Evolutionary conservation across 2,329 filamentous ascomycete species (phyloP), one percentile per base, ranked within the genome.

Genomic region (Lachnellula suecica): DNA sequence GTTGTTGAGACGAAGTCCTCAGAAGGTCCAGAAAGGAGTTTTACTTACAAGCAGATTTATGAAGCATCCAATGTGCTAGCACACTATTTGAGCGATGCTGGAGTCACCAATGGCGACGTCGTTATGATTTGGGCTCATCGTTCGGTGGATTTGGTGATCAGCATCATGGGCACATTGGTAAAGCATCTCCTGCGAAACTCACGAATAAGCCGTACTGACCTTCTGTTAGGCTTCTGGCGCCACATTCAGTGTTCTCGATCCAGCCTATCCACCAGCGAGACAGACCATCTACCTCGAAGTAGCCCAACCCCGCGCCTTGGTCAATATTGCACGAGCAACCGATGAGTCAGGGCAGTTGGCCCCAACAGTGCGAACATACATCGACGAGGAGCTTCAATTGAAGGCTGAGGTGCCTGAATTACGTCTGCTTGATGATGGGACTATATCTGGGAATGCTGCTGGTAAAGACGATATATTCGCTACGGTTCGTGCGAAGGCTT

Each of bases 121-220:
- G 91, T 96, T 63, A 96, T 96, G 89, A 89, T 94, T 58, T 97
- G 85, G 67, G 90, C 90, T 51, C 82, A 96, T 71, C 84, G 92
- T 52, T 84, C 84, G 51, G 91, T 96, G 29, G 89, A 89, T 62
- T 72, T 89, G 37, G 86, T 89, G 0, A 83, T 89, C 7, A 84
- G 87, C 31, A 85, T 91, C 49, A 96, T 96, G 89, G 92, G 91
- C 54, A 80, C 79, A 67, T 83, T 68, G 75, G 40, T 43, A 77
- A 71, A 54, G 65, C 23, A 10, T 40, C 37, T 40, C 3, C 37
- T 40, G 17, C 37, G 7, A 6, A 10, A 11, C 20, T 40, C 20
- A 11, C 19, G 7, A 23, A 19, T 23, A 17, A 35, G 9, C n/a
- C n/a, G n/a, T n/a, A n/a, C n/a, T n/a, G n/a, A n/a, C n/a, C n/a